Evolutionary conservation across 805 yeast genomes (phyloP), one percentile per base, ranked within the genome.

Genomic region (Candida rishiriensis): DNA sequence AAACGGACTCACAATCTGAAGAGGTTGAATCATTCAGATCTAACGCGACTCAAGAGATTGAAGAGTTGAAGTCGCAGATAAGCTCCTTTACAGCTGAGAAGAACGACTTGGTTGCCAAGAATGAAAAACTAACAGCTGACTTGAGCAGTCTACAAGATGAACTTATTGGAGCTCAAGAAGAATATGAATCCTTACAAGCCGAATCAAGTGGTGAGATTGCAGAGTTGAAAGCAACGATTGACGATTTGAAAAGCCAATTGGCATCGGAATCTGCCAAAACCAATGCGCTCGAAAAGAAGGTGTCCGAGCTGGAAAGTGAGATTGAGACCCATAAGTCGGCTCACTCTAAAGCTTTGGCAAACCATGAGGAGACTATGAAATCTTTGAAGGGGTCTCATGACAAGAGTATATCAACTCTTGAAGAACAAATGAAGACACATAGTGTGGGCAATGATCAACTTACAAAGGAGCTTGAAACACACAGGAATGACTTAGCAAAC

Each of bases 261-360:
- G 51, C 45, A 12, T 16, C 34, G 1, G 38, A 44, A 17, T 42
- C 46, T 26, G 46, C 45, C 8, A 29, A 36, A 21, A 52, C 52
- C 15, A 39, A 36, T 6, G 42, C 35, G 4, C 31, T 57, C 10
- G 41, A 40, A 12, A 34, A 43, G 1, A 46, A 55, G 14, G 30
- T 57, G 6, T 43, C 39, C 13, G 61, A 53, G 4, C 31, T 73
- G 64, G 72, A 71, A 37, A 71, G 69, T 68, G 33, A 57, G 73
- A n/a, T 37, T 31, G 29, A 41, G 8, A n/a, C 29, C 10, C n/a
- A 17, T 8, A 36, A 16, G 21, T 13, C 31, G 10, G 31, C 2
- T 1, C 29, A 42, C 15, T 40, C 42, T 3, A 36, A 34, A 13
- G 40, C 31, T 9, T 39, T 42, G 6, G 26, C 36, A 9, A 11